Percentiles rank a stretch among this genome's conserved stretches.
Evolutionary conservation across 306 rosid species (phyloP).

Genomic region (Quercus ilex): DNA sequence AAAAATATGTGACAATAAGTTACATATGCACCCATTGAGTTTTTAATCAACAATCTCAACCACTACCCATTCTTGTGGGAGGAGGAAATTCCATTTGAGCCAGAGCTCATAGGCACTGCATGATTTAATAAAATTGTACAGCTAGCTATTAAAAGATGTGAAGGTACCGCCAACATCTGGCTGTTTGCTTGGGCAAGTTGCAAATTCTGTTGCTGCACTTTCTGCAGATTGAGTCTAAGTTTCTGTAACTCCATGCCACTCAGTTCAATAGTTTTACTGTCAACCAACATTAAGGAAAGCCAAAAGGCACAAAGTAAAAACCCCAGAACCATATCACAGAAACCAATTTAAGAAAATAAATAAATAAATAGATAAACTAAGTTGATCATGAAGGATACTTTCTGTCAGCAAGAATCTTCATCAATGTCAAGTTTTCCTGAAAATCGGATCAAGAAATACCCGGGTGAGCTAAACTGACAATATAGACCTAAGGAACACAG

Average conservation of each 20-base stretch:
- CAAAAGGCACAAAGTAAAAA: conserved; percentile 9
- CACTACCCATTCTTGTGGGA: no score
- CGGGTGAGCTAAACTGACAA: conserved; percentile 1
- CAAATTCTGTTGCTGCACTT: conserved; percentile 58
- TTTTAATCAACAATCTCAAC: no score
- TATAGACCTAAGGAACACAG: not conserved
- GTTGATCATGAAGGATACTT: conserved; percentile 53
- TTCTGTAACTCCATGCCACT: conserved; percentile 53
- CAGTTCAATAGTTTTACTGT: conserved; percentile 55
- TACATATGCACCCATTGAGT: no score
- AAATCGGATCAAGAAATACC: conserved; percentile 20
- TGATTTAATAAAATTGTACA: not conserved
- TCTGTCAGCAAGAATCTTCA: conserved; percentile 56
- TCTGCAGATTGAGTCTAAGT: conserved; percentile 53
- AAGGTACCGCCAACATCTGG: conserved; percentile 64
- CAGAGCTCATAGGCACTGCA: no score
- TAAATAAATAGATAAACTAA: conserved; percentile 10
- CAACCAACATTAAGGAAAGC: conserved; percentile 31
- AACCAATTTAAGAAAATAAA: not conserved
- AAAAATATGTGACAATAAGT: no score
- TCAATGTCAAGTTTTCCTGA: conserved; percentile 63
- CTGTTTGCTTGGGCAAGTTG: conserved; percentile 69
- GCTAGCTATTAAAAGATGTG: not conserved
- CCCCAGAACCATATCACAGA: not conserved
- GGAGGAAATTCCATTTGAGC: no score